Conservation (phyloP, 2,329 filamentous ascomycete species). For the Cercospora beticola region DNA sequence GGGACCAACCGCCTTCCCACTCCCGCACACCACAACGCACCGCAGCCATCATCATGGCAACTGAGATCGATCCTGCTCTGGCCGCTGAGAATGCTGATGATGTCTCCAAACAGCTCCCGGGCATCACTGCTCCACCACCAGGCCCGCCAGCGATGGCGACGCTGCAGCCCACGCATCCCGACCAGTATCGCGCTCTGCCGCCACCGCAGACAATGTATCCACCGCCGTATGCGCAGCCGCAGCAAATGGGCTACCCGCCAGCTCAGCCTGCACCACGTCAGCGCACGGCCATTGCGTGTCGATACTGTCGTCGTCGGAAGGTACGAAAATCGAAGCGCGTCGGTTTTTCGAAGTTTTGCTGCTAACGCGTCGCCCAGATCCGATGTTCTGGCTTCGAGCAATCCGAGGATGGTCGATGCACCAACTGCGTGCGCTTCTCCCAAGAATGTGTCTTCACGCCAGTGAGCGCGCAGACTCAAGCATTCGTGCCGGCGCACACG, state of each 20-base stretch:
- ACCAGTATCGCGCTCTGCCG: conserved; percentile 48
- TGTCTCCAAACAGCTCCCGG: conserved; percentile 36
- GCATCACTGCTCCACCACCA: conserved; percentile 33
- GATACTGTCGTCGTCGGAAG: conserved; percentile 61
- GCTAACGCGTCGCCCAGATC: conserved; percentile 53
- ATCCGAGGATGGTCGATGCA: conserved; percentile 69
- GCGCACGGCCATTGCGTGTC: conserved; percentile 60
- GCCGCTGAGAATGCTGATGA: conserved; percentile 26
- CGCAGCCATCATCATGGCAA: conserved; percentile 25
- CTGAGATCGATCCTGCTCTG: conserved; percentile 37
- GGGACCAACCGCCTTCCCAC: conserved; percentile 12
- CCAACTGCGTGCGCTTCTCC: conserved; percentile 70
- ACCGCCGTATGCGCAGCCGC: conserved; percentile 43
- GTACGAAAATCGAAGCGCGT: conserved; percentile 37
- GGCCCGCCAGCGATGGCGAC: conserved; percentile 41
- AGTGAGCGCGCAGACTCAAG: conserved; percentile 70
- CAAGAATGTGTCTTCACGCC: conserved; percentile 77
- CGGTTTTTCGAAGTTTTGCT: not conserved
- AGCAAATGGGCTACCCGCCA: conserved; percentile 44
- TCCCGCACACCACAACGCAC: conserved; percentile 5
- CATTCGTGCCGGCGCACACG: conserved; percentile 71
- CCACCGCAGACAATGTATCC: conserved; percentile 49
- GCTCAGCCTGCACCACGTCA: conserved; percentile 58
- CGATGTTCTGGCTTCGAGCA: conserved; percentile 74
- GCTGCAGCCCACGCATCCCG: conserved; percentile 46